Base-by-base conservation (phyloP, 495 filamentous ascomycete genomes). In the Penicillium manginii region DNA sequence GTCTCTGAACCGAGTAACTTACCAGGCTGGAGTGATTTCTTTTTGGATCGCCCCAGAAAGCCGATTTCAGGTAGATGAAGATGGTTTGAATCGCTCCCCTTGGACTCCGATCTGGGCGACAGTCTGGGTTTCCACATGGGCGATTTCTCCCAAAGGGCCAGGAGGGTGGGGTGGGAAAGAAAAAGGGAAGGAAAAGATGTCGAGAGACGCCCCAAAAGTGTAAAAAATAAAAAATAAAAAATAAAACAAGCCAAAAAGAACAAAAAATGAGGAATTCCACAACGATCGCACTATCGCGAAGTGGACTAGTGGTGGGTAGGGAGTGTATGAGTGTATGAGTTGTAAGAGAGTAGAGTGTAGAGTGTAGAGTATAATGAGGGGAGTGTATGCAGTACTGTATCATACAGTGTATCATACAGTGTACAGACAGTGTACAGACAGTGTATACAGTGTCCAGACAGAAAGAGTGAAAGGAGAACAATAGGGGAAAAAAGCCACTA, bases 51-150 rank as follows among this genome's bases (percentile, higher is more conserved):
- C 48, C 72, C 71, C 58, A 78, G 72, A 56, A 77, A 71, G 47
- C 69, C 69, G 59, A 74, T 65, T 58, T 75, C 73, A 64, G 69
- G 65, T 42, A 65, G 62, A 62, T 65, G 69, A 58, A 61, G 59
- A 45, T 64, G 65, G 62, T 64, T 73, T 57, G 68, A 67, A 65
- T 72, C 62, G 56, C 54, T 74, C 64, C 71, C 73, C 61, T 67
- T 68, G 63, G 73, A 68, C 63, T 80, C 75, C 62, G 72, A 75
- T 75, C 72, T 75, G 71, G 75, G 69, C 45, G 77, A 75, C 52
- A 71, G 69, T 63, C 73, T 74, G 66, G 70, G 73, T 71, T 78
- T 79, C 76, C 78, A 78, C 76, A 80, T 80, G 69, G 70, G 60
- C 50, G 59, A 55, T 59, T 45, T 55, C 55, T 59, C 58, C 61